A percentile compares a stretch with the other conserved stretches of the same genome.
phyloP scores from a whole-genome alignment of 495 filamentous ascomycete genomes.

The Aspergillus biplanus region DNA sequence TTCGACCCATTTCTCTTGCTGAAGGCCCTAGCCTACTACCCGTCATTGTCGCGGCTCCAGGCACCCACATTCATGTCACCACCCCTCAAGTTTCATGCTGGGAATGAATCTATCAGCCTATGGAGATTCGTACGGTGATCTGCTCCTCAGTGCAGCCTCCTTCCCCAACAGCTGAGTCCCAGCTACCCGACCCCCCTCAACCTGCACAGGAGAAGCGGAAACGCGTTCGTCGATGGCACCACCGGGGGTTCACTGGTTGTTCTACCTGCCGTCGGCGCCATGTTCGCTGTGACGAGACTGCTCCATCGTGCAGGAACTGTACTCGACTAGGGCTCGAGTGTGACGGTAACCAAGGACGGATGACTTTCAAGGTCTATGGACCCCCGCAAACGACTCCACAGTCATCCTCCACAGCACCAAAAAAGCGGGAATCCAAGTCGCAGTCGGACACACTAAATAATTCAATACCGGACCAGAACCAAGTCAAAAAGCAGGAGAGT shows the following conservation, averaged over 20 bases:
- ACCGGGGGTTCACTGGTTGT: constrained; percentile 47
- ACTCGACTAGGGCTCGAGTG: constrained; percentile 42
- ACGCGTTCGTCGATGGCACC: constrained; percentile 47
- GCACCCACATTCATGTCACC: constrained; percentile 32
- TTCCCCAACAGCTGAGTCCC: constrained; percentile 18
- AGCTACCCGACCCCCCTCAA: constrained; percentile 15
- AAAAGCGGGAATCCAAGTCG: constrained; percentile 29
- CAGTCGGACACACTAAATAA: background rate
- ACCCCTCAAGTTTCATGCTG: constrained; percentile 20
- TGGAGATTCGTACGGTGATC: constrained; percentile 39
- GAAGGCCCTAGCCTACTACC: background rate
- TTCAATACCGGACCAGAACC: constrained; percentile 11
- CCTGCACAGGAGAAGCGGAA: constrained; percentile 36
- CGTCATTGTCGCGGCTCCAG: constrained; percentile 5
- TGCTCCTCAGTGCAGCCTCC: constrained; percentile 30
- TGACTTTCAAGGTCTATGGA: constrained; percentile 50
- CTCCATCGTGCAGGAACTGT: constrained; percentile 47
- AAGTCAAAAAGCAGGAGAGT: constrained; percentile 17
- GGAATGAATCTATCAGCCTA: constrained; percentile 24
- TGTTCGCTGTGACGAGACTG: constrained; percentile 50
- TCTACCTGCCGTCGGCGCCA: constrained; percentile 47
- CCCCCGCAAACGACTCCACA: constrained; percentile 29
- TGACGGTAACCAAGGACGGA: constrained; percentile 43
- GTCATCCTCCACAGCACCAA: constrained; percentile 22
- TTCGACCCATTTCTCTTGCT: too few relatives aligned